Percentiles rank a stretch among this genome's conserved stretches.
Conservation (phyloP, 495 filamentous ascomycete genomes). For the Choiromyces venosus region DNA sequence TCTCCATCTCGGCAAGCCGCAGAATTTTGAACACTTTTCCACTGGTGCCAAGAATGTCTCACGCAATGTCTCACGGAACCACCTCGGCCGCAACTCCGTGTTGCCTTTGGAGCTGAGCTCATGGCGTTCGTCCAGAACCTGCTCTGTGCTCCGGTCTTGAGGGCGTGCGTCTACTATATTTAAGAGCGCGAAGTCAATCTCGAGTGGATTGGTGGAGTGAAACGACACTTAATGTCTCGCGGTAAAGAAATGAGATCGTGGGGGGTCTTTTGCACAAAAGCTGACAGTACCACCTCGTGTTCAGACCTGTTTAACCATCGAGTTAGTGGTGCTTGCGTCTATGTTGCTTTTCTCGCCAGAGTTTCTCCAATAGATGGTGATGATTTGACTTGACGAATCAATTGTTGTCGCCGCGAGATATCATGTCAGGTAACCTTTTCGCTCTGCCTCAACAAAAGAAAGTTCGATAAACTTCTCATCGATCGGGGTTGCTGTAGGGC, state of each 20-base stretch:
- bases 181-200: not conserved
- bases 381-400: not conserved
- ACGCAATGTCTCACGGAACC: too few species aligned
- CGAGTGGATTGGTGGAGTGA: not conserved
- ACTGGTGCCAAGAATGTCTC: not conserved
- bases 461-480: not conserved
- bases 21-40: not conserved
- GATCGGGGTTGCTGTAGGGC: not conserved
- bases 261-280: not conserved
- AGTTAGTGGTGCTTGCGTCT: not conserved
- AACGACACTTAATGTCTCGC: not conserved
- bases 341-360: not conserved
- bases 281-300: not conserved
- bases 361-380: not conserved
- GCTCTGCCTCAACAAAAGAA: not conserved
- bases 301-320: not conserved
- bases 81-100: too few species aligned
- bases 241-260: not conserved
- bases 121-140: not conserved
- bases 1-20: conserved; percentile 1
- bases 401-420: not conserved
- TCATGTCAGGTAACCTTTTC: not conserved
- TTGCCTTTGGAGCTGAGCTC: not conserved
- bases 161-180: not conserved
- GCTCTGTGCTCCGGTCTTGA: too few species aligned